These are phyloP conservation scores for Graphilbum fragrans DNA, from an alignment of 2,329 filamentous ascomycete genomes.

Conservation along the genomic window DNA sequence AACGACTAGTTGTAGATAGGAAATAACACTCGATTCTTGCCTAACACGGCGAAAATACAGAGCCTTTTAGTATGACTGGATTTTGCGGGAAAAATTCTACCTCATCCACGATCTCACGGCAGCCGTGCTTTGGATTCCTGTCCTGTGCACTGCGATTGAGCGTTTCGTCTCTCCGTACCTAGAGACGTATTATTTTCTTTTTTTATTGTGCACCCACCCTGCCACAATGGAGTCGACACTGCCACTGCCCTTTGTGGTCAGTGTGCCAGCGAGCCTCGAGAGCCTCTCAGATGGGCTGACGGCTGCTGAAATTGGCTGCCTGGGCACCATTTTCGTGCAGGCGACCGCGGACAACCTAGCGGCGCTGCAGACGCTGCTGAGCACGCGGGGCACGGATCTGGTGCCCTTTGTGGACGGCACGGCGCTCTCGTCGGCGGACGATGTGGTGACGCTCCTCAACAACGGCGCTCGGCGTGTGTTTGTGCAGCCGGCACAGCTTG, in stretches of 20 bases:
- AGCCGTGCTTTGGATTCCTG: too few relatives aligned
- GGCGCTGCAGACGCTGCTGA: constrained; percentile 33
- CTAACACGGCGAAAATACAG: background rate
- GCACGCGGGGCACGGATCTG: constrained; percentile 36
- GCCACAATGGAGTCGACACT: constrained; percentile 50
- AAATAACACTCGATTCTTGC: background rate
- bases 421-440: constrained; percentile 52
- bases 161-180: too few relatives aligned
- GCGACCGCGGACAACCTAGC: constrained; percentile 28
- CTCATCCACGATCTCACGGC: too few relatives aligned
- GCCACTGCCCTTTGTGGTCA: constrained; percentile 50
- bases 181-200: too few relatives aligned
- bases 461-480: constrained; percentile 77
- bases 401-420: constrained; percentile 69
- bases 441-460: constrained; percentile 72
- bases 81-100: background rate
- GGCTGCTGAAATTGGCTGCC: constrained; percentile 42
- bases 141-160: too few relatives aligned
- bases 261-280: constrained; percentile 34
- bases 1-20: background rate
- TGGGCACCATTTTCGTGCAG: constrained; percentile 47
- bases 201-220: background rate
- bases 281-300: constrained; percentile 35
- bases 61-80: background rate
- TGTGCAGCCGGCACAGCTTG: constrained; percentile 58